Base-by-base conservation (phyloP, 2,329 filamentous ascomycete species). In the Trichoderma endophyticum region DNA sequence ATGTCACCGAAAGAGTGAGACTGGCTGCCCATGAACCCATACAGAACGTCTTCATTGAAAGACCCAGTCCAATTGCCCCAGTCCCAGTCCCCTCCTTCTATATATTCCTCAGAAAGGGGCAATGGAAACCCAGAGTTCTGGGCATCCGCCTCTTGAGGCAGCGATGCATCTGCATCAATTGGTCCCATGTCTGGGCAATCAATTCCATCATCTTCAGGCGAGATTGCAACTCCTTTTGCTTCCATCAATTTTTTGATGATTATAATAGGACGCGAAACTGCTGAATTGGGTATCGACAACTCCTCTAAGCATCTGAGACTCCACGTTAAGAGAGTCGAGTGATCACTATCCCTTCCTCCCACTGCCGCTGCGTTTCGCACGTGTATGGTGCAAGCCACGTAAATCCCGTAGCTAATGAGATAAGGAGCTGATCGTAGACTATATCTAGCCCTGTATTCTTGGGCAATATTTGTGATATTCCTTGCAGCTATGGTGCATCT, bases 371-470 rank as follows among this genome's bases (percentile, higher is more conserved):
- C 78, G 73, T 82, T 83, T 32, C 81, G 78, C 6, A 82, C 81
- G 65, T 83, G 82, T 61, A 83, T 83, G 0, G 81, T 82, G 71
- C 80, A 82, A 3, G 82, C 79, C 15, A 83, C 81, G 71, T 83
- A 83, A 0, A 81, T 74, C 1, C 79, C 78, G 69, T 83, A 83
- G 64, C 78, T 78, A 15, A 82, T 74, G 39, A 83, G 72, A 73
- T 83, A 83, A 24, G 79, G 79, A 0, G 80, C 81, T 6, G 77
- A 73, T 18, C 78, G 75, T 2, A 83, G 74, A 6, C 75, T 78
- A 70, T 81, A 83, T 1, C 77, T 75, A 3, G 75, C 72, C 54
- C 77, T 76, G 59, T 81, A 83, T 4, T 78, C 32, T 48, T 62
- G 18, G 8, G 63, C 77, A 15, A 83, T 77, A 32, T 77, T 77